Conservation (phyloP, 495 filamentous ascomycete species). For the Talaromyces nanjingensis region DNA sequence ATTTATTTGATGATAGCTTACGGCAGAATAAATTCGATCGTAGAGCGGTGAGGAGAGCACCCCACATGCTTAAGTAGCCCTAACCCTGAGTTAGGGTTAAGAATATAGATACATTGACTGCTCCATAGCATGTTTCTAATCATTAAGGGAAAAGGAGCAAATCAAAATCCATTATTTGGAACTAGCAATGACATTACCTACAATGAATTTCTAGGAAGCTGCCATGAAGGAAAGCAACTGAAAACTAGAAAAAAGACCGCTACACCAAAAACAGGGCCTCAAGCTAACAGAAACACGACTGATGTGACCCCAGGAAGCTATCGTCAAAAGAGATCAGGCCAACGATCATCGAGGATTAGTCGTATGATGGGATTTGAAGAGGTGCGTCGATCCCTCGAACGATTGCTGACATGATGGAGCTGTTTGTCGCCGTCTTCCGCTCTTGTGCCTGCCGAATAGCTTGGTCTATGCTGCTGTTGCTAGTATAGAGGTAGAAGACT, state of each 20-base stretch:
- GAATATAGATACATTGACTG: background rate
- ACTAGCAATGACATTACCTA: background rate
- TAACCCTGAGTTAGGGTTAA: background rate
- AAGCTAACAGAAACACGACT: background rate
- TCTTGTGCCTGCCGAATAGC: no score
- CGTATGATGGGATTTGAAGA: no score
- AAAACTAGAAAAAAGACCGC: background rate
- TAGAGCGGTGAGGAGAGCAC: constrained; percentile 12
- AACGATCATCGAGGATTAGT: no score
- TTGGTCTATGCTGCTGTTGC: no score
- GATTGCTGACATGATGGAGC: no score
- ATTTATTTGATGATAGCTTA: background rate
- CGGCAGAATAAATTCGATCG: constrained; percentile 29
- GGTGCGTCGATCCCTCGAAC: no score
- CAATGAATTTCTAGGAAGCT: background rate
- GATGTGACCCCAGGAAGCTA: no score
- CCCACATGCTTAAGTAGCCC: background rate
- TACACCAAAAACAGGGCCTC: background rate
- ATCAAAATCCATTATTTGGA: background rate
- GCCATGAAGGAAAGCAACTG: background rate
- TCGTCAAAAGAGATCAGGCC: no score
- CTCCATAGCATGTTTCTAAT: no score
- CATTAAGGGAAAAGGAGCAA: background rate
- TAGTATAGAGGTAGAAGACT: no score
- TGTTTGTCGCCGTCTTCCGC: no score